Evolutionary conservation across 805 yeast genomes (phyloP).

Genomic region (Schwanniomyces pseudopolymorphus): DNA sequence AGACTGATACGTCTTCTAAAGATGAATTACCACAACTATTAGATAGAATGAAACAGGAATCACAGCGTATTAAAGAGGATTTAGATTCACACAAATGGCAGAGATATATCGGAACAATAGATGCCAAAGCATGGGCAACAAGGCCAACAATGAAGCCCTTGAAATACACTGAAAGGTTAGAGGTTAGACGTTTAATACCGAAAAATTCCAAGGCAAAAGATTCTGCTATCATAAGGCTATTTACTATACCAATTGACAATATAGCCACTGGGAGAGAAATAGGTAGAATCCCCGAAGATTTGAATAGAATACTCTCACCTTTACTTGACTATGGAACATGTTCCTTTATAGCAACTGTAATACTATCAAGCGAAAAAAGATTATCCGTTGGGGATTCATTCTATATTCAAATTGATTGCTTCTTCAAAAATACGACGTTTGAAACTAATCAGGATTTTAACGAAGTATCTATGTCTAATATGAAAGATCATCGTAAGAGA

Average conservation of each 20-base stretch:
- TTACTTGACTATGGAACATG: conserved; percentile 57
- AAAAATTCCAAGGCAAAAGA: conserved; percentile 21
- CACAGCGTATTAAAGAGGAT: neutral
- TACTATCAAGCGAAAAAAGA: conserved; percentile 52
- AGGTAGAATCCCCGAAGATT: conserved; percentile 73
- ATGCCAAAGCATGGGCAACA: conserved; percentile 70
- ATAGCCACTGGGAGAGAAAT: conserved; percentile 52
- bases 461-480: neutral
- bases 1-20: conserved; percentile 10
- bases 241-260: conserved; percentile 16
- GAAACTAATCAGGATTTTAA: conserved; percentile 6
- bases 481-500: conserved; percentile 15
- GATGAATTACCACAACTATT: conserved; percentile 10
- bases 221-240: conserved; percentile 35
- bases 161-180: conserved; percentile 43
- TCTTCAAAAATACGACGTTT: conserved; percentile 44
- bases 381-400: conserved; percentile 77
- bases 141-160: conserved; percentile 55
- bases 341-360: conserved; percentile 54
- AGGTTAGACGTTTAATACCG: conserved; percentile 36
- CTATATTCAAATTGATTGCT: conserved; percentile 67
- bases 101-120: conserved; percentile 58
- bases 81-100: conserved; percentile 20
- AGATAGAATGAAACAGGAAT: neutral
- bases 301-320: conserved; percentile 65